A percentile compares a stretch with the other conserved stretches of the same genome.
Conservation (phyloP, 2,329 filamentous ascomycete genomes). For the Talaromyces sp. region DNA sequence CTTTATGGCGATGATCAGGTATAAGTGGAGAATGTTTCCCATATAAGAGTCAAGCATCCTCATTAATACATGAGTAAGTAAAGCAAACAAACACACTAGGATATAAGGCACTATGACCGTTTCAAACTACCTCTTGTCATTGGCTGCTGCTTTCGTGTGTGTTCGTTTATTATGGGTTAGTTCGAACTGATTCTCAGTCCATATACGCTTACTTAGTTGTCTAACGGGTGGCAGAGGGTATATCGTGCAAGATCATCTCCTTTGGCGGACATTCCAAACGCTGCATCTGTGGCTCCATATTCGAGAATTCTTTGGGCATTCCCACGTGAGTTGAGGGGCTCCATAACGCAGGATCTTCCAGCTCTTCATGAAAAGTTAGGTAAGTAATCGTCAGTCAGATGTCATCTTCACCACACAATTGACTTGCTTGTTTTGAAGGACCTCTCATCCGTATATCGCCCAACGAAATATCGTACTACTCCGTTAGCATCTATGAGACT, state of each 20-base stretch:
- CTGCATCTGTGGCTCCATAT: not conserved
- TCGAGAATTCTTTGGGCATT: not conserved
- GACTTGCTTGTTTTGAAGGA: too few relatives aligned
- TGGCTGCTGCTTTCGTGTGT: not conserved
- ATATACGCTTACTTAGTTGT: not conserved
- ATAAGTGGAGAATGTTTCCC: too few relatives aligned
- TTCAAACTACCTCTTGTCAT: not conserved
- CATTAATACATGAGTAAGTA: too few relatives aligned
- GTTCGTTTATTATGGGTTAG: not conserved
- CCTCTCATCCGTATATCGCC: not conserved
- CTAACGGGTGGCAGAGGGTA: not conserved
- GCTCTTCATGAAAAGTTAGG: conserved; percentile 1
- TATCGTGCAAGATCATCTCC: not conserved
- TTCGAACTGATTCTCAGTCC: not conserved
- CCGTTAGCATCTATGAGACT: not conserved
- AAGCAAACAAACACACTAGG: not conserved
- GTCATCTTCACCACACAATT: too few relatives aligned
- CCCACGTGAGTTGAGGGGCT: not conserved
- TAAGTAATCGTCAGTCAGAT: too few relatives aligned
- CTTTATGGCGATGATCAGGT: too few relatives aligned
- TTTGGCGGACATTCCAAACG: conserved; percentile 1
- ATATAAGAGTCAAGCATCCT: too few relatives aligned
- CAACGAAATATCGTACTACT: conserved; percentile 8
- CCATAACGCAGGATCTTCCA: not conserved
- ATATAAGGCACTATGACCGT: not conserved